A percentile compares a stretch with the other conserved stretches of the same genome.
These are phyloP conservation scores for Metarhizium humberi DNA, from an alignment of 2,329 filamentous ascomycete genomes.

Conservation along the genomic window DNA sequence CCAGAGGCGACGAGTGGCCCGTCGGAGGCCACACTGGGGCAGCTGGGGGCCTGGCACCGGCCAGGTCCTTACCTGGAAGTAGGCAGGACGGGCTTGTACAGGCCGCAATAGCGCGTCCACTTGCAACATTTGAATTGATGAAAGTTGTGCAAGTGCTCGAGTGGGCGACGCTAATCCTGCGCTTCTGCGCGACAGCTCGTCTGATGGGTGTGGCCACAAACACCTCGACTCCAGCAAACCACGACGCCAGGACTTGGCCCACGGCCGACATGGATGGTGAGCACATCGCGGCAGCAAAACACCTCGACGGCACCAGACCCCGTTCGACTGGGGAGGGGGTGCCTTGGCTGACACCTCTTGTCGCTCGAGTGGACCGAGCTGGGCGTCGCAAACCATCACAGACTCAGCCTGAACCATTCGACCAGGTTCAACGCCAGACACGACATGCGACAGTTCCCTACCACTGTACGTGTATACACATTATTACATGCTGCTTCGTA, in stretches of 20 bases:
- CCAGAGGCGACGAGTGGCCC: neutral
- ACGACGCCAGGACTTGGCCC: neutral
- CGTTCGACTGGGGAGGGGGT: neutral
- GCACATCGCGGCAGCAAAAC: neutral
- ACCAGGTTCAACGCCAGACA: constrained; percentile 2
- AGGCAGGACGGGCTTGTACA: too few species aligned
- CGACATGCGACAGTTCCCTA: neutral
- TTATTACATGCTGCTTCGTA: too few species aligned
- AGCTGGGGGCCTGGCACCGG: neutral
- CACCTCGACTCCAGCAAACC: neutral
- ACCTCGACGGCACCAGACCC: neutral
- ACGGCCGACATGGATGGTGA: neutral
- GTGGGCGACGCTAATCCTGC: neutral
- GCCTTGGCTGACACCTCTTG: neutral
- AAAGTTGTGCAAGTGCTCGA: neutral
- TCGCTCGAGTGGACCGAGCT: neutral
- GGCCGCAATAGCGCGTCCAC: too few species aligned
- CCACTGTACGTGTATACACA: too few species aligned
- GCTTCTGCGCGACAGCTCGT: neutral
- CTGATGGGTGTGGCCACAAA: neutral
- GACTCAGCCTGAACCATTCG: neutral
- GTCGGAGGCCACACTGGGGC: neutral
- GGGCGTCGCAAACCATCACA: neutral
- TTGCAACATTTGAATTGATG: too few species aligned
- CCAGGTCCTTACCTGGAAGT: neutral